phyloP scores from a whole-genome alignment of 306 rosid genomes.

The Carpinus viminea region DNA sequence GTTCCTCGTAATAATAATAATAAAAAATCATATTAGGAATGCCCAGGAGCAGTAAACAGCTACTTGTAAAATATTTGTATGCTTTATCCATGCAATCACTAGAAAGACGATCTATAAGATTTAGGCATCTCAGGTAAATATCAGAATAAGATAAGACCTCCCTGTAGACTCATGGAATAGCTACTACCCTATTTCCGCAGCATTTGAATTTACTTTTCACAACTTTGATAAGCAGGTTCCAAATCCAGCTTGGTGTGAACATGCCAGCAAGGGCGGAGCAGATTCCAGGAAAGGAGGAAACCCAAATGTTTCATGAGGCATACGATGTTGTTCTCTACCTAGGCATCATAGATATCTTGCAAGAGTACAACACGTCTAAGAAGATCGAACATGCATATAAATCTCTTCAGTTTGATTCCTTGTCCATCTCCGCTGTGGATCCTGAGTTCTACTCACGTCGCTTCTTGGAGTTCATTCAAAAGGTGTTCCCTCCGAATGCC shows the following conservation, averaged over 20 bases:
- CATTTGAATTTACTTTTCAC: slow-evolving; percentile 9
- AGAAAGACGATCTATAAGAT: neutral
- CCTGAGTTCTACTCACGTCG: slow-evolving; percentile 93
- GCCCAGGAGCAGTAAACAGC: neutral
- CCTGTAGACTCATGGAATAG: slow-evolving; percentile 1
- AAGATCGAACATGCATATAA: slow-evolving; percentile 90
- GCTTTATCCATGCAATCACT: slow-evolving; percentile 2
- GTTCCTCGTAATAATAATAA: no score
- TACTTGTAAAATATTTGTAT: neutral
- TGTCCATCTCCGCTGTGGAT: slow-evolving; percentile 90
- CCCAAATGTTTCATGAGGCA: slow-evolving; percentile 62
- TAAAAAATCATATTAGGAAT: neutral
- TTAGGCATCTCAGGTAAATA: slow-evolving; percentile 12
- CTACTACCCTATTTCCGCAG: slow-evolving; percentile 11
- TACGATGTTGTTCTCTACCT: slow-evolving; percentile 94
- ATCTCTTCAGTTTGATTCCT: slow-evolving; percentile 84
- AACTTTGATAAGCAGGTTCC: slow-evolving; percentile 58
- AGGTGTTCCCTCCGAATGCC: slow-evolving; percentile 73
- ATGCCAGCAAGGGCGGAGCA: slow-evolving; percentile 98
- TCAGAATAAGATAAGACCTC: slow-evolving; percentile 3
- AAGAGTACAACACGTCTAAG: slow-evolving; percentile 89
- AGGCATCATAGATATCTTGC: slow-evolving; percentile 94
- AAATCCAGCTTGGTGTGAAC: slow-evolving; percentile 98
- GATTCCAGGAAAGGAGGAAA: slow-evolving; percentile 63
- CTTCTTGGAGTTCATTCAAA: slow-evolving; percentile 80